These are phyloP conservation scores for Diplocarpon rosae DNA, from an alignment of 2,329 filamentous ascomycete species.

Conservation along the genomic window DNA sequence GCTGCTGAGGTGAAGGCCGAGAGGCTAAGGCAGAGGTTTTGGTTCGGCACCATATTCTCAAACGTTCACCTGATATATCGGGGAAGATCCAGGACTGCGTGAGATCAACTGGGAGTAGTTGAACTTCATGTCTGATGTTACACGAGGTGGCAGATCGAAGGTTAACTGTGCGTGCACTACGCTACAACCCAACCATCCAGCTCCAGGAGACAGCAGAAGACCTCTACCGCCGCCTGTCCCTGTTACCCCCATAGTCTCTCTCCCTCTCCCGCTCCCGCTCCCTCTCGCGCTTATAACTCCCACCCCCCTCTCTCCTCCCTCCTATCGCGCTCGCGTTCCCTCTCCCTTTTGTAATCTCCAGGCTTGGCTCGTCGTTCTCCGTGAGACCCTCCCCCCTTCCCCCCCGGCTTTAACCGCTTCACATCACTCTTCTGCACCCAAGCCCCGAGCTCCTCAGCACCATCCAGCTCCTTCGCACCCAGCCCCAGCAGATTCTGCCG, in stretches of 20 bases:
- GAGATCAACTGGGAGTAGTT: no score
- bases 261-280: slow-evolving; percentile 26
- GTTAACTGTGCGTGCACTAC: slow-evolving; percentile 17
- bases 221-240: slow-evolving; percentile 11
- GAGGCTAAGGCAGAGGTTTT: no score
- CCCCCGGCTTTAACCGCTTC: slow-evolving; percentile 33
- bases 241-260: slow-evolving; percentile 5
- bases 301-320: slow-evolving; percentile 13
- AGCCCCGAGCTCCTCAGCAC: slow-evolving; percentile 60
- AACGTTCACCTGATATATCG: no score
- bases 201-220: slow-evolving; percentile 9
- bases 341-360: slow-evolving; percentile 26
- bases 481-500: slow-evolving; percentile 77
- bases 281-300: slow-evolving; percentile 27
- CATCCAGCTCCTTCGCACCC: slow-evolving; percentile 72
- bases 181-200: slow-evolving; percentile 18
- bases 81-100: no score
- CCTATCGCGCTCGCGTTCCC: slow-evolving; percentile 23
- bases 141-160: no score
- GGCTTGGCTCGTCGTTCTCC: slow-evolving; percentile 33
- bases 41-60: no score
- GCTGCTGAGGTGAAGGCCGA: no score
- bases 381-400: slow-evolving; percentile 30
- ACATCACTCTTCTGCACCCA: slow-evolving; percentile 64
- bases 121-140: no score